These are phyloP conservation scores for Cladobotryum mycophilum DNA, from an alignment of 2,329 filamentous ascomycete genomes.

Conservation along the genomic window DNA sequence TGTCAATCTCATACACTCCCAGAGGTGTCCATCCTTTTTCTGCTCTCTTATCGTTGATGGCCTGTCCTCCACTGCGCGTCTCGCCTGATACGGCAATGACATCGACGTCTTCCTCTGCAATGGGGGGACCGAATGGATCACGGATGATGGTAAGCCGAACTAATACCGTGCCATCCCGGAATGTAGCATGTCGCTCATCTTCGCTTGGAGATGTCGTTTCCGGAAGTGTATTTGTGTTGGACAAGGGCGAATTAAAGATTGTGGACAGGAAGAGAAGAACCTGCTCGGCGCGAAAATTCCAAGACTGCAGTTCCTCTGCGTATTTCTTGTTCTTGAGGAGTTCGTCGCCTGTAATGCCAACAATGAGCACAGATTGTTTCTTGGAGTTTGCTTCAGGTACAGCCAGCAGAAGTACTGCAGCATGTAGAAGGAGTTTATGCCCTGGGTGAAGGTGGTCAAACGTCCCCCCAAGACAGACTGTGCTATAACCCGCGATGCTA, in stretches of 20 bases:
- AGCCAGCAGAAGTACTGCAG: slow-evolving; percentile 66
- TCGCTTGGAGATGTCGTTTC: slow-evolving; percentile 7
- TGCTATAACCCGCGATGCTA: slow-evolving; percentile 19
- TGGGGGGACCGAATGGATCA: slow-evolving; percentile 85
- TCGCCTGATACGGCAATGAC: slow-evolving; percentile 83
- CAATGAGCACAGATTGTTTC: slow-evolving; percentile 54
- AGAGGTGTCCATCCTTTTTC: slow-evolving; percentile 71
- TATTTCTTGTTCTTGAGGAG: slow-evolving; percentile 86
- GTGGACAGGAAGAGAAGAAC: slow-evolving; percentile 69
- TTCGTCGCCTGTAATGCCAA: slow-evolving; percentile 85
- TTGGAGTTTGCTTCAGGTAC: slow-evolving; percentile 35
- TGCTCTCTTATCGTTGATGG: slow-evolving; percentile 75
- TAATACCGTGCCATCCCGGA: slow-evolving; percentile 53
- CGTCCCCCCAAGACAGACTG: slow-evolving; percentile 79
- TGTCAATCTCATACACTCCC: slow-evolving; percentile 82
- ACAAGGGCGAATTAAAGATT: slow-evolving; percentile 41
- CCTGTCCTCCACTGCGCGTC: slow-evolving; percentile 74
- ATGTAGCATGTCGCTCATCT: slow-evolving; percentile 37
- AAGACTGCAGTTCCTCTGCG: slow-evolving; percentile 71
- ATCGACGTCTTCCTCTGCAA: slow-evolving; percentile 70
- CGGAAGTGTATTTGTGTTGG: slow-evolving; percentile 8
- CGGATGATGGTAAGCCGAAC: slow-evolving; percentile 80
- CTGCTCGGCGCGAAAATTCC: slow-evolving; percentile 64
- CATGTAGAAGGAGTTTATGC: slow-evolving; percentile 94
- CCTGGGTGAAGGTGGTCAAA: slow-evolving; percentile 95